Percentiles rank a stretch among this genome's conserved stretches.
These are phyloP conservation scores for Mycena venus DNA, from an alignment of 768 basidiomycete genomes.

Conservation along the genomic window DNA sequence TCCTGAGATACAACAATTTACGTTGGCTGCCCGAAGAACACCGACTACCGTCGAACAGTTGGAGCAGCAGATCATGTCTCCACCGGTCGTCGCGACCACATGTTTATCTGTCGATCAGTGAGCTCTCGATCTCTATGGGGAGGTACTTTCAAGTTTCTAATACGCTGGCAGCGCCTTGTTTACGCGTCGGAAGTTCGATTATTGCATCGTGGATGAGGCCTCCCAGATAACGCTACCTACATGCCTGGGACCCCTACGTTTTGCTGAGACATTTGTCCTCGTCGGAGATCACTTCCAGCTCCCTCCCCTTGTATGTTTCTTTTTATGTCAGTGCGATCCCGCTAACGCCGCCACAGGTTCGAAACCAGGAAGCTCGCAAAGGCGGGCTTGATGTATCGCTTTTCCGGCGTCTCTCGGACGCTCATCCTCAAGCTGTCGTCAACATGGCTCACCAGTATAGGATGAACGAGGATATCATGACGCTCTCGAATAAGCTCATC, in stretches of 20 bases:
- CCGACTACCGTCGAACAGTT: slow-evolving; percentile 85
- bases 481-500: slow-evolving; percentile 87
- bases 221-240: slow-evolving; percentile 98
- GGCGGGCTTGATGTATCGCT: slow-evolving; percentile 92
- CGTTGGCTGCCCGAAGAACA: slow-evolving; percentile 67
- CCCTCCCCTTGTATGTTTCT: slow-evolving; percentile 82
- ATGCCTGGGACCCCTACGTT: slow-evolving; percentile 92
- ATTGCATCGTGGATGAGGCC: slow-evolving; percentile 98
- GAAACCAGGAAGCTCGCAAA: slow-evolving; percentile 81
- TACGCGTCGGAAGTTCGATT: slow-evolving; percentile 88
- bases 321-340: background rate
- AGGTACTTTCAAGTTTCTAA: background rate
- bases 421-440: slow-evolving; percentile 87
- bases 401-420: slow-evolving; percentile 89
- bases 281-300: slow-evolving; percentile 99
- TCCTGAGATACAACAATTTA: slow-evolving; percentile 81
- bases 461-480: slow-evolving; percentile 98
- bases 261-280: slow-evolving; percentile 91
- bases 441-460: slow-evolving; percentile 93
- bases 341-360: slow-evolving; percentile 67
- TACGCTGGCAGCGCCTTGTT: slow-evolving; percentile 78
- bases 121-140: slow-evolving; percentile 45
- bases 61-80: slow-evolving; percentile 85
- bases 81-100: slow-evolving; percentile 96
- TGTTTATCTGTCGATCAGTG: slow-evolving; percentile 96